Percentiles rank a stretch among this genome's conserved stretches.
These are phyloP conservation scores for Aethionema arabicum DNA, from an alignment of 345 rosid genomes.

Conservation along the genomic window DNA sequence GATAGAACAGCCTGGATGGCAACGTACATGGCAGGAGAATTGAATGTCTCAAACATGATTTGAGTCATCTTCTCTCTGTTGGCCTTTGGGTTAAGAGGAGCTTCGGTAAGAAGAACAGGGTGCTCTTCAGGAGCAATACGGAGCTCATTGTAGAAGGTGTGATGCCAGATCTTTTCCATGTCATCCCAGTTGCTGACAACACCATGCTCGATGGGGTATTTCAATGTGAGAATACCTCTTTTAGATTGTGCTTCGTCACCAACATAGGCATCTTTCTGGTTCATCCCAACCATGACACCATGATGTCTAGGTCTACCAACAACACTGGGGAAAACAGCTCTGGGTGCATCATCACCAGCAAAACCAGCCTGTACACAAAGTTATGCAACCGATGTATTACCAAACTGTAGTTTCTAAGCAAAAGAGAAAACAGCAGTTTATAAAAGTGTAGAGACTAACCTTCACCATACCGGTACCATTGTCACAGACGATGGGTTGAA, in stretches of 20 bases:
- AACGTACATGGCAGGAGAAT: no score
- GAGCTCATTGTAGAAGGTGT: no score
- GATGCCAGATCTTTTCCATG: conserved; percentile 13
- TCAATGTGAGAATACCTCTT: conserved; percentile 47
- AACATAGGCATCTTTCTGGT: conserved; percentile 30
- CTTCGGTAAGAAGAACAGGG: no score
- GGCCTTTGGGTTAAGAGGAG: no score
- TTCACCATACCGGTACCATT: conserved; percentile 75
- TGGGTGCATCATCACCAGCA: no score
- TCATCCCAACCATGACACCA: conserved; percentile 52
- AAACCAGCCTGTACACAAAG: no score
- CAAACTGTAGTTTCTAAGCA: no score
- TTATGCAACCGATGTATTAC: no score
- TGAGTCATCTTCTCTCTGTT: no score
- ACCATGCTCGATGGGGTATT: conserved; percentile 40
- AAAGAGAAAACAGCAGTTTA: no score
- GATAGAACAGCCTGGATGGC: conserved; percentile 40
- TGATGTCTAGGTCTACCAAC: conserved; percentile 50
- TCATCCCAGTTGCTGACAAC: conserved; percentile 45
- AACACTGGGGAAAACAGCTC: not conserved
- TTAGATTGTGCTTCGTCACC: conserved; percentile 43
- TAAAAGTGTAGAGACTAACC: conserved; percentile 30
- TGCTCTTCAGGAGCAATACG: no score
- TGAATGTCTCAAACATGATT: no score
- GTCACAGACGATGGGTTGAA: conserved; percentile 69